Evolutionary conservation across 1,139 yeast species (phyloP), one percentile per base, ranked within the genome.

Genomic region (Meyerozyma carpophila): DNA sequence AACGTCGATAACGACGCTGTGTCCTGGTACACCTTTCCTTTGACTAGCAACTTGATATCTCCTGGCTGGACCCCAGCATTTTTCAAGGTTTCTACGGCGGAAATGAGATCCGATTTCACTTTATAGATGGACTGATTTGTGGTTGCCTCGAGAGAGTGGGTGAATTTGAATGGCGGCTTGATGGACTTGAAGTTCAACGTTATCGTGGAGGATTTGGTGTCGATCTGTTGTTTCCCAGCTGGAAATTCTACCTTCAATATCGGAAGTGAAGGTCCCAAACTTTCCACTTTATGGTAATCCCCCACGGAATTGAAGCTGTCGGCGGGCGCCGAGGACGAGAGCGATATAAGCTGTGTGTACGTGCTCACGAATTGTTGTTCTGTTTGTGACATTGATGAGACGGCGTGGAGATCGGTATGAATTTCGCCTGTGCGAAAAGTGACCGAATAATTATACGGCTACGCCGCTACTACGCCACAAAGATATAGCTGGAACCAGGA

Each of bases 1-100:
- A 68, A 50, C 6, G 64, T 43, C 3, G 63, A 51, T 40, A 72
- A 49, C 2, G 55, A 43, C 9, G 65, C 49, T 2, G 72, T 52
- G 50, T 73, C 78, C 37, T 63, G 69, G n/a, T 69, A 59, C 25
- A 73, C 77, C 52, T 70, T 72, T 1, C 76, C 72, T 49, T 71
- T 73, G 44, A 69, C 55, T 60, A 73, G 60, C 32, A 73, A 57
- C 51, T 70, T 71, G 43, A 73, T 49, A 48, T 68, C 60, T 7
- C 58, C 47, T 7, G 74, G 63, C 24, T 53, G 47, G n/a, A 66
- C 55, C 5, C 53, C 55, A 6, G 59, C 61, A 9, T 46, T 48
- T 21, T 50, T 50, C 44, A 66, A 56, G 9, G 52, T 49, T 0
- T 59, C 56, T 37, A 65, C 57, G 0, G 59, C 46, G 5, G 59